Conservation (phyloP, 768 basidiomycete species). For the Mrakia blollopis region DNA sequence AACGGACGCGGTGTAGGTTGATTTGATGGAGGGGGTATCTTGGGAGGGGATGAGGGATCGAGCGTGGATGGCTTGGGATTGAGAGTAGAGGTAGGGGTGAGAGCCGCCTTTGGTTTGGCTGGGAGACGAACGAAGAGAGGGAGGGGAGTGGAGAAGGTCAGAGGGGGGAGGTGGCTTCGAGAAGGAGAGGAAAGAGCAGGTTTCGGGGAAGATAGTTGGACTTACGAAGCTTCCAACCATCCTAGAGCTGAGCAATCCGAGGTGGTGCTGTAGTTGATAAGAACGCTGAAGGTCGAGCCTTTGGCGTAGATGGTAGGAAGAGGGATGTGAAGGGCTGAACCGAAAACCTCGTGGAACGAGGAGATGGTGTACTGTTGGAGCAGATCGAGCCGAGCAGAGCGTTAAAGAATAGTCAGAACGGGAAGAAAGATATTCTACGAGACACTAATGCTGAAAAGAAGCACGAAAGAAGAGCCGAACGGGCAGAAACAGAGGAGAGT, state of each 20-base stretch:
- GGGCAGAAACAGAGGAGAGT: background rate
- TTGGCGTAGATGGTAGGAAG: conserved; percentile 49
- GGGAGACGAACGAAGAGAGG: background rate
- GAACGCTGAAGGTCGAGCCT: conserved; percentile 51
- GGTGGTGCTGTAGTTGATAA: conserved; percentile 67
- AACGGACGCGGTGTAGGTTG: conserved; percentile 80
- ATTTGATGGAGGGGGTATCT: conserved; percentile 82
- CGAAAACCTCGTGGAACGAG: conserved; percentile 64
- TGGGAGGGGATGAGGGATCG: conserved; percentile 73
- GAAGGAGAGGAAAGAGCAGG: no score
- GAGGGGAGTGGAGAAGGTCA: conserved; percentile 23
- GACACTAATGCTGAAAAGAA: no score
- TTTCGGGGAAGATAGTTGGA: no score
- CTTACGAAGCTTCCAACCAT: conserved; percentile 76
- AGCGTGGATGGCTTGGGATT: conserved; percentile 82
- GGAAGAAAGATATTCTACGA: background rate
- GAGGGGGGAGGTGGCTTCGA: background rate
- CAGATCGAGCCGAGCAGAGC: background rate
- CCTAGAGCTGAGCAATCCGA: conserved; percentile 70
- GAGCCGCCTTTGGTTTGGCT: conserved; percentile 81
- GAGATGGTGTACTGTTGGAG: conserved; percentile 53
- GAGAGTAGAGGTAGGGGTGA: conserved; percentile 84
- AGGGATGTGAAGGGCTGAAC: conserved; percentile 63
- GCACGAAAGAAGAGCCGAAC: background rate
- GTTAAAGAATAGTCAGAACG: no score